Base-by-base conservation (phyloP, 179 eudicot species). In the Spinacia oleracea region DNA sequence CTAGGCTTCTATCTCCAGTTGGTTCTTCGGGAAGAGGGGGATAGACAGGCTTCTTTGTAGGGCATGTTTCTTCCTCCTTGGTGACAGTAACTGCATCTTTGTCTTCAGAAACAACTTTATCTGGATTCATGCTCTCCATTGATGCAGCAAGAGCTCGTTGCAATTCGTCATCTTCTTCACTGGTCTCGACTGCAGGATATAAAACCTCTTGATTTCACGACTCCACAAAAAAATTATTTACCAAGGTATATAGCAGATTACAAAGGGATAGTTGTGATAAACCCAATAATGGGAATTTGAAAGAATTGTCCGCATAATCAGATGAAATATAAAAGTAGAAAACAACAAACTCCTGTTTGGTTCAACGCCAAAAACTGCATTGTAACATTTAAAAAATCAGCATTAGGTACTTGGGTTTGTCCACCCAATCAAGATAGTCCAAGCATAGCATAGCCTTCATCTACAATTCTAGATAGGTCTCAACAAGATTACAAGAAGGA, bases 21-120 rank as follows among this genome's bases (percentile, higher is more conserved):
- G 93, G 95, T 82, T 93, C 98, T 81, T 91, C 98, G 5, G 98
- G 96, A 73, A 95, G 89, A 64, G 89, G 90, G 56, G 89, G 94
- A 89, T 91, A 93, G 40, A 71, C 51, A 76, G 86, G 88, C 82
- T 79, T 89, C 81, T 81, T 81, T 29, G 53, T 68, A 23, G 79
- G 71, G 79, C 73, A 62, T 15, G 45, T 43, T 46, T 76, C 85
- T 77, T 84, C 89, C 40, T 84, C 88, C 79, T 86, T 82, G 34
- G 70, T 85, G 59, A 51, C 73, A 63, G 38, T 70, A 32, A 76
- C 76, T 76, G 72, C 86, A 60, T 70, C 87, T 56, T 81, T 78
- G 23, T 78, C 87, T 77, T 78, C 81, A 48, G 81, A 43, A 74
- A 71, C 69, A n/a, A 51, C 80, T 81, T 77, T 79, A 76, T 76